Percentiles rank a stretch among this genome's conserved stretches.
Evolutionary conservation across 1,139 yeast genomes (phyloP).

Genomic region (Protomyces gravidus): DNA sequence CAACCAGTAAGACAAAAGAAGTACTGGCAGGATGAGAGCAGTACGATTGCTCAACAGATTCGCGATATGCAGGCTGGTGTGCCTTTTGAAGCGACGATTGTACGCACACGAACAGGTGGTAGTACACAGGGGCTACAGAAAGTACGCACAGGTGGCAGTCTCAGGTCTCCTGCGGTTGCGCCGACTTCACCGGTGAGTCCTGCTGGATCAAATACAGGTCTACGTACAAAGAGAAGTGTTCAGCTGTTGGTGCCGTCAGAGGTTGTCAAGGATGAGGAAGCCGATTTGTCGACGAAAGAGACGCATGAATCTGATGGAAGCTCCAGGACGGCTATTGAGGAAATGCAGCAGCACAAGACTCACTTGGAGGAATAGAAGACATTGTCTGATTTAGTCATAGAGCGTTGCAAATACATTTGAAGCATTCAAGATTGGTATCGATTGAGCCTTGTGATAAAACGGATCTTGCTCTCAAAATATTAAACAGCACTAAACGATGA

Average conservation of each 20-base stretch:
- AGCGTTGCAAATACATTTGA: too few relatives aligned
- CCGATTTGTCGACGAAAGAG: neutral
- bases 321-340: neutral
- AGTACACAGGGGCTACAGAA: neutral
- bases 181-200: neutral
- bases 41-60: neutral
- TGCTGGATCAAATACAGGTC: too few relatives aligned
- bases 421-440: too few relatives aligned
- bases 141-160: neutral
- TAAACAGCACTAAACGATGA: too few relatives aligned
- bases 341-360: too few relatives aligned
- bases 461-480: too few relatives aligned
- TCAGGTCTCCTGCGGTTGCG: too few relatives aligned
- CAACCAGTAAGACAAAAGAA: neutral
- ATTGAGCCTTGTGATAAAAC: too few relatives aligned
- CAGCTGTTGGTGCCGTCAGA: too few relatives aligned
- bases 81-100: neutral
- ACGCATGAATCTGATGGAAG: neutral
- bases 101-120: neutral
- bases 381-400: too few relatives aligned
- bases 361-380: too few relatives aligned
- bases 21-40: neutral
- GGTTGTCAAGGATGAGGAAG: neutral
- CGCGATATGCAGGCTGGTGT: conserved; percentile 1
- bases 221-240: too few relatives aligned